phyloP scores from a whole-genome alignment of 345 rosid species.

The Noccaea caerulescens region DNA sequence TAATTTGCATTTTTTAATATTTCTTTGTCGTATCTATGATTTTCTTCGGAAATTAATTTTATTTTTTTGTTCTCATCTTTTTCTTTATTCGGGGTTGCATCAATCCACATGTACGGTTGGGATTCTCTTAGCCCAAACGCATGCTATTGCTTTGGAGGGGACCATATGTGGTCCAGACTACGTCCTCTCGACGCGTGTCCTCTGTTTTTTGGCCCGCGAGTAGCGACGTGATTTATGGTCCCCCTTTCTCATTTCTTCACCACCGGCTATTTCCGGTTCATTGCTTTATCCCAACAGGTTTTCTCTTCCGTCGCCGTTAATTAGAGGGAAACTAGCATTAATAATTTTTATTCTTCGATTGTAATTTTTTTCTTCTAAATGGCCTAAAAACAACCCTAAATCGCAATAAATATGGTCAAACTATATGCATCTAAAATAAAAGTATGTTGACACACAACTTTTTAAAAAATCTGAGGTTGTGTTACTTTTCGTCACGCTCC shows the following conservation, averaged over 20 bases:
- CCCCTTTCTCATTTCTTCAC: conserved; percentile 35
- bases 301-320: neutral
- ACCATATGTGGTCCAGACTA: conserved; percentile 61
- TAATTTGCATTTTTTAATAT: neutral
- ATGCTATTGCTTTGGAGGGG: conserved; percentile 50
- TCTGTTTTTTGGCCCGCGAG: conserved; percentile 49
- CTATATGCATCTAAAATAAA: too few species aligned
- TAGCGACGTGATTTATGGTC: conserved; percentile 57
- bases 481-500: conserved; percentile 34
- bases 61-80: neutral
- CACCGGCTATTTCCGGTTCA: conserved; percentile 38
- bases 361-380: too few species aligned
- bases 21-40: conserved; percentile 33
- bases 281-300: conserved; percentile 24
- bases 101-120: conserved; percentile 56
- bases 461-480: neutral
- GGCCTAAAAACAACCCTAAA: too few species aligned
- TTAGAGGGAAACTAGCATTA: neutral
- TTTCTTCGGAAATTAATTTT: neutral
- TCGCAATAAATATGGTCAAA: too few species aligned
- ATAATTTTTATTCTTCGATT: too few species aligned
- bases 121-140: conserved; percentile 52
- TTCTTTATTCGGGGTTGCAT: conserved; percentile 32
- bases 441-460: too few species aligned
- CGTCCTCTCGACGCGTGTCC: conserved; percentile 53